A percentile compares a stretch with the other conserved stretches of the same genome.
These are phyloP conservation scores for Barnettozyma vustinii DNA, from an alignment of 805 yeast genomes.

Conservation along the genomic window DNA sequence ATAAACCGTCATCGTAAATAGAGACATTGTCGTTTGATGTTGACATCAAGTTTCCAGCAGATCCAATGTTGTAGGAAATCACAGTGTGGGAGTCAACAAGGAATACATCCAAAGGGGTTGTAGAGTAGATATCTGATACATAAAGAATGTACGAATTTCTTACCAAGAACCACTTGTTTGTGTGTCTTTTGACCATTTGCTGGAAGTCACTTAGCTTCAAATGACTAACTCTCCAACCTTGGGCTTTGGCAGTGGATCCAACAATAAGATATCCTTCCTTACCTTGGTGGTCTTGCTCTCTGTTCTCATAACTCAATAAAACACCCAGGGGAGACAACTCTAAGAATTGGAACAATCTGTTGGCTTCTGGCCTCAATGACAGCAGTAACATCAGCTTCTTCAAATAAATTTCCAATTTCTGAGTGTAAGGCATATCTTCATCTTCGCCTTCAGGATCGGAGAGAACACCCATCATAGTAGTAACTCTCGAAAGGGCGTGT, in stretches of 20 bases:
- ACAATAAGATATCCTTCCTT: conserved; percentile 84
- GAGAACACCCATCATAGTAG: conserved; percentile 4
- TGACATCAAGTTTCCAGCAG: conserved; percentile 20
- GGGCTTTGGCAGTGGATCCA: conserved; percentile 76
- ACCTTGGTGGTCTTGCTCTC: conserved; percentile 52
- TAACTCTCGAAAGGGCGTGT: conserved; percentile 15
- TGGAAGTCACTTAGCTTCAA: conserved; percentile 70
- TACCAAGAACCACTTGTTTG: conserved; percentile 87
- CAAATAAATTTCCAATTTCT: conserved; percentile 58
- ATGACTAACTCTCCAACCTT: conserved; percentile 96
- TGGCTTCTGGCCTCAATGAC: conserved; percentile 74
- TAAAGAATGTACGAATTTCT: conserved; percentile 81
- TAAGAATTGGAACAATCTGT: conserved; percentile 76
- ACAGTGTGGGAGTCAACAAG: conserved; percentile 75
- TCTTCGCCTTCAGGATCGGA: background rate
- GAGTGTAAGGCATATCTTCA: conserved; percentile 25
- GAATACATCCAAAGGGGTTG: conserved; percentile 88
- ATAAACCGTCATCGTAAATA: conserved; percentile 27
- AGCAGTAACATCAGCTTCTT: conserved; percentile 52
- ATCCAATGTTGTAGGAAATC: conserved; percentile 41
- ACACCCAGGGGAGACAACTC: conserved; percentile 89
- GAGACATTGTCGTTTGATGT: conserved; percentile 36
- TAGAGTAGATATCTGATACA: conserved; percentile 80
- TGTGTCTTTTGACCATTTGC: conserved; percentile 87
- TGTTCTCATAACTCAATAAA: conserved; percentile 73